Evolutionary conservation across 306 rosid genomes (phyloP).

Genomic region (Castanea mollissima): DNA sequence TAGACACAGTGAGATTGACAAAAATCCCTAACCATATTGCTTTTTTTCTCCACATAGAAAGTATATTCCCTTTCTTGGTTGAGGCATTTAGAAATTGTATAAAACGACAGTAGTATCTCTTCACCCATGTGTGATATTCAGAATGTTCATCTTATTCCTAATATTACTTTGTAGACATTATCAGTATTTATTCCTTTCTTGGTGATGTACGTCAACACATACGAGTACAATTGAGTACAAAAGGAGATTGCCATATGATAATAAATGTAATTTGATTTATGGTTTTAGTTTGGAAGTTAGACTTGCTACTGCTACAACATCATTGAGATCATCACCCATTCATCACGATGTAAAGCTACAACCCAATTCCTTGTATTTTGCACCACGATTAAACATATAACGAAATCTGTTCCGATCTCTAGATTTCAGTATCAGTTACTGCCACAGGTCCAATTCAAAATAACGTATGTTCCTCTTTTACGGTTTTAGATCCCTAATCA

Average conservation of each 20-base stretch:
- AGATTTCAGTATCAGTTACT: neutral
- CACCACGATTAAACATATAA: neutral
- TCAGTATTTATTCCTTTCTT: neutral
- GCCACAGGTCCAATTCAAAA: neutral
- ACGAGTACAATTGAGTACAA: neutral
- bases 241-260: neutral
- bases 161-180: neutral
- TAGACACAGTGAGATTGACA: neutral
- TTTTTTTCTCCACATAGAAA: neutral
- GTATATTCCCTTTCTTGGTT: neutral
- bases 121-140: neutral
- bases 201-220: neutral
- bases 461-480: neutral
- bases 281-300: neutral
- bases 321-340: neutral
- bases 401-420: neutral
- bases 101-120: neutral
- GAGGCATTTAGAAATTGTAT: neutral
- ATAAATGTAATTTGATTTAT: neutral
- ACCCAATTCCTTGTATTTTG: neutral
- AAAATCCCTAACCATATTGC: neutral
- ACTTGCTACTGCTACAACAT: neutral
- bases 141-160: neutral
- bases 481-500: neutral
- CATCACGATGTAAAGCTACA: neutral